These are phyloP conservation scores for Polychytrium aggregatum DNA, from an alignment of 192 early-diverging fungal species.

Conservation along the genomic window DNA sequence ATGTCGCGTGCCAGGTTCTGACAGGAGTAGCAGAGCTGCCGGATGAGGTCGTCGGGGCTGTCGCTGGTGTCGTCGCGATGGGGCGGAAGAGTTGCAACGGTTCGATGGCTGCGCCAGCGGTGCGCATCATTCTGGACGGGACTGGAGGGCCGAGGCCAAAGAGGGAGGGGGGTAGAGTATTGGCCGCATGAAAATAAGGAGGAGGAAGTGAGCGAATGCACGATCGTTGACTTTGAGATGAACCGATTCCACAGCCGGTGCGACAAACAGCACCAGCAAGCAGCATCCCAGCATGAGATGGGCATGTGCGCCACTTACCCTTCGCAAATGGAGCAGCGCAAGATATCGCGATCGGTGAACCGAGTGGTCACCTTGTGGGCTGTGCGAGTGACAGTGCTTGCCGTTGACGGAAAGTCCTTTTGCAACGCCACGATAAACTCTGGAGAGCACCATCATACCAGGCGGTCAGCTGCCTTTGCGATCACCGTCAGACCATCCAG, in stretches of 20 bases:
- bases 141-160: background rate
- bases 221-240: background rate
- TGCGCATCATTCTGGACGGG: background rate
- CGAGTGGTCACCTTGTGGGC: constrained; percentile 60
- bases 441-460: background rate
- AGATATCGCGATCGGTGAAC: constrained; percentile 25
- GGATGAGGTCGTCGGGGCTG: background rate
- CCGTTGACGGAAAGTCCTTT: constrained; percentile 72
- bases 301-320: constrained; percentile 37
- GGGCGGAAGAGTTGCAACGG: background rate
- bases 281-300: background rate
- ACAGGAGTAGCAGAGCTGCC: constrained; percentile 18
- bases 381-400: constrained; percentile 71
- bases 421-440: constrained; percentile 74
- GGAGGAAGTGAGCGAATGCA: constrained; percentile 3
- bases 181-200: background rate
- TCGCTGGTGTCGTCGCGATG: background rate
- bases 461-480: background rate
- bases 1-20: constrained; percentile 20
- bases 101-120: background rate
- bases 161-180: background rate
- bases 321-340: constrained; percentile 52
- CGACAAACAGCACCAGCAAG: background rate
- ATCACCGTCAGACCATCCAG: background rate
- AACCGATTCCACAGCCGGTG: background rate